A percentile compares a stretch with the other conserved stretches of the same genome.
These are phyloP conservation scores for Plenodomus tracheiphilus DNA, from an alignment of 2,329 filamentous ascomycete species.

Conservation along the genomic window DNA sequence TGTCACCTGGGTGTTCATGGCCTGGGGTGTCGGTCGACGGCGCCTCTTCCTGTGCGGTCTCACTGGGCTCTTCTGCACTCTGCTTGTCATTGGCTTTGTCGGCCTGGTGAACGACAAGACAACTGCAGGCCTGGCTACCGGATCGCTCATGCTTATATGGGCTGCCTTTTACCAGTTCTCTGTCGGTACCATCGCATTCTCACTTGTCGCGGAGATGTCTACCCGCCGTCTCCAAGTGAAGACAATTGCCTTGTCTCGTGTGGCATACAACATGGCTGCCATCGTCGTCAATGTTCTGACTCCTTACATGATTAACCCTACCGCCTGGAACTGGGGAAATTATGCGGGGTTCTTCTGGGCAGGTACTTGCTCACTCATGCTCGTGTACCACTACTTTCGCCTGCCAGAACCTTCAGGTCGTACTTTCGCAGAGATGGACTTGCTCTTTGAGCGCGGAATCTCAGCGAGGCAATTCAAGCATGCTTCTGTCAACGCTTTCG, in stretches of 20 bases:
- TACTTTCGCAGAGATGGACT: slow-evolving; percentile 79
- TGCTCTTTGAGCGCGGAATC: slow-evolving; percentile 68
- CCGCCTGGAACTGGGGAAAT: slow-evolving; percentile 81
- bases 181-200: background rate
- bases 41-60: slow-evolving; percentile 73
- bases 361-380: slow-evolving; percentile 72
- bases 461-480: slow-evolving; percentile 17
- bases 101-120: slow-evolving; percentile 70
- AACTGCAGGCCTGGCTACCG: slow-evolving; percentile 63
- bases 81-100: slow-evolving; percentile 75
- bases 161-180: slow-evolving; percentile 62
- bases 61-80: slow-evolving; percentile 60
- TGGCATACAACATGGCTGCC: slow-evolving; percentile 64
- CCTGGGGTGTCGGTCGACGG: slow-evolving; percentile 68
- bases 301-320: slow-evolving; percentile 51
- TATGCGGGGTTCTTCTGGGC: slow-evolving; percentile 81
- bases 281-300: slow-evolving; percentile 80
- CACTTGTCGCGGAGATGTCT: background rate
- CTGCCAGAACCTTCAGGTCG: slow-evolving; percentile 76
- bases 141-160: slow-evolving; percentile 81
- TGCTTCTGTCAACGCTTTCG: too few relatives aligned
- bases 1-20: slow-evolving; percentile 76
- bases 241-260: slow-evolving; percentile 79
- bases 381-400: slow-evolving; percentile 74
- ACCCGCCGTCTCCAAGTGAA: slow-evolving; percentile 49